A percentile compares a stretch with the other conserved stretches of the same genome.
These are phyloP conservation scores for Paecilomyces dactylethromorphus DNA, from an alignment of 2,329 filamentous ascomycete species.

Conservation along the genomic window DNA sequence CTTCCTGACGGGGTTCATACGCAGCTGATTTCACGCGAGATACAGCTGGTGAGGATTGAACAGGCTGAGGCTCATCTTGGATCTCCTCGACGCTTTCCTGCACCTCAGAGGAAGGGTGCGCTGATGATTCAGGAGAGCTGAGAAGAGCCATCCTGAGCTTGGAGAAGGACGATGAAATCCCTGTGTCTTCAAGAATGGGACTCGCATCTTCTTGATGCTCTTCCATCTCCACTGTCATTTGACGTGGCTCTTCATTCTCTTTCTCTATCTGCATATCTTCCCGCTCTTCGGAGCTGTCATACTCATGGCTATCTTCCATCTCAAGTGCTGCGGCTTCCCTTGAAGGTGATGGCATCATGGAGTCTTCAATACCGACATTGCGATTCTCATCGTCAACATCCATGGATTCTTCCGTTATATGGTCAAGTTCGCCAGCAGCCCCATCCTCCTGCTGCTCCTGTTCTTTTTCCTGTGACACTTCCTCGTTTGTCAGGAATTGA, in stretches of 20 bases:
- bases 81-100: neutral
- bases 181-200: neutral
- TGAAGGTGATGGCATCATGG: neutral
- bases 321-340: neutral
- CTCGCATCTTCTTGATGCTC: neutral
- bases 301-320: neutral
- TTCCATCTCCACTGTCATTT: neutral
- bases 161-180: neutral
- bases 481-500: neutral
- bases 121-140: neutral
- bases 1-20: slow-evolving; percentile 12
- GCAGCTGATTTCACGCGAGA: slow-evolving; percentile 3
- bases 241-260: neutral
- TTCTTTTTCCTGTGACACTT: neutral
- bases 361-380: neutral
- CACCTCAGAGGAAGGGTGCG: neutral
- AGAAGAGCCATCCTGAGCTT: neutral
- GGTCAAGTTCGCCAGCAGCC: neutral
- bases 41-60: slow-evolving; percentile 13
- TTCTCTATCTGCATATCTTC: neutral
- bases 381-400: neutral
- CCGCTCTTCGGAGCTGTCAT: neutral
- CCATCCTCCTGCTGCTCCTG: neutral
- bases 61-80: slow-evolving; percentile 12
- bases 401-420: neutral